A percentile compares a stretch with the other conserved stretches of the same genome.
Conservation (phyloP, 225 moss, liverwort and hornwort species). For the Polytrichum formosum region DNA sequence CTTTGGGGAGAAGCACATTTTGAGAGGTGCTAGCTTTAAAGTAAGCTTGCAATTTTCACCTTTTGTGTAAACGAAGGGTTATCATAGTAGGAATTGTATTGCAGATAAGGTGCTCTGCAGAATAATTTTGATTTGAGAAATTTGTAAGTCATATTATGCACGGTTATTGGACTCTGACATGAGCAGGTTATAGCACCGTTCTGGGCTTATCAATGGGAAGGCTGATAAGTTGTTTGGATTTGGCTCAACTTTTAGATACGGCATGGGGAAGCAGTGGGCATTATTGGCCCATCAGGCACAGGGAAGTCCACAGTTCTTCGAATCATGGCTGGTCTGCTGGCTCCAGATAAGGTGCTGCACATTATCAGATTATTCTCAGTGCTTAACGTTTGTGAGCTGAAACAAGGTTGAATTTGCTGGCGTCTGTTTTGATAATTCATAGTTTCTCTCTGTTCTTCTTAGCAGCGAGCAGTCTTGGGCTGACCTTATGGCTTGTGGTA, state of each 20-base stretch:
- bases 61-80: not conserved
- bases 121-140: no score
- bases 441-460: not conserved
- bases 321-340: conserved; percentile 92
- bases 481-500: no score
- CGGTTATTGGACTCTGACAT: no score
- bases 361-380: not conserved
- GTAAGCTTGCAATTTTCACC: conserved; percentile 27
- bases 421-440: not conserved
- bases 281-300: conserved; percentile 98
- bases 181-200: no score
- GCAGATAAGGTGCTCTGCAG: no score
- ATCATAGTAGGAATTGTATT: not conserved
- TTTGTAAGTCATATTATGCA: no score
- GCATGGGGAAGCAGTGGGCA: conserved; percentile 94
- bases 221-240: not conserved
- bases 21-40: conserved; percentile 89
- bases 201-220: no score
- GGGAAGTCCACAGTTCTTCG: conserved; percentile 92
- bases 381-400: no score
- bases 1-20: conserved; percentile 85
- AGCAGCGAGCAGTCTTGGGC: no score
- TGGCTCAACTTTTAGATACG: conserved; percentile 52
- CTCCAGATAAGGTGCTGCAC: conserved; percentile 75
- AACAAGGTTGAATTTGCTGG: no score